These are phyloP conservation scores for Phtheirospermum japonicum DNA, from an alignment of 257 asterid species.

Conservation along the genomic window DNA sequence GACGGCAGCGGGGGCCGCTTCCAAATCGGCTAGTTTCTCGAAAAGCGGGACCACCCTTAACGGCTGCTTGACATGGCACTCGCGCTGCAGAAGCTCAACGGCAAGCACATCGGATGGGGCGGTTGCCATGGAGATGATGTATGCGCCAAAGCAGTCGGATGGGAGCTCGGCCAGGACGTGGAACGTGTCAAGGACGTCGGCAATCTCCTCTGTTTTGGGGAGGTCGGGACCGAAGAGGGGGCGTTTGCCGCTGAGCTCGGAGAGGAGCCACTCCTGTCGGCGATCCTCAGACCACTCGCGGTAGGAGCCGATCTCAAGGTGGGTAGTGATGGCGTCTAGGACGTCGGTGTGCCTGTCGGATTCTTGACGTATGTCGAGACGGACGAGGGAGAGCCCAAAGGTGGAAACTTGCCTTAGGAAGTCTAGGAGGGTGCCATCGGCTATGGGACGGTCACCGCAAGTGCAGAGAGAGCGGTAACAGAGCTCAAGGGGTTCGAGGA, in stretches of 20 bases:
- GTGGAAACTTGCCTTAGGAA: conserved; percentile 65
- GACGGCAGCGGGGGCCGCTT: conserved; percentile 62
- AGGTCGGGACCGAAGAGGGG: conserved; percentile 65
- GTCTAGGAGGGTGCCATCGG: conserved; percentile 68
- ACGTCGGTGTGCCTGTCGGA: conserved; percentile 67
- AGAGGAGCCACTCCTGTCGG: conserved; percentile 58
- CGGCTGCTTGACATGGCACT: conserved; percentile 53
- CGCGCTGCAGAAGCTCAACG: conserved; percentile 67
- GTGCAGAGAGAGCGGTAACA: conserved; percentile 62
- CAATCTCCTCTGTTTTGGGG: conserved; percentile 60
- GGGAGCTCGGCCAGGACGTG: conserved; percentile 61
- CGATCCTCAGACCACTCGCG: conserved; percentile 54
- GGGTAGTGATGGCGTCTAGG: conserved; percentile 51
- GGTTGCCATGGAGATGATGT: conserved; percentile 74
- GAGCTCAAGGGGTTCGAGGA: conserved; percentile 67
- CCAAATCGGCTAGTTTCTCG: conserved; percentile 57
- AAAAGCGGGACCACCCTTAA: conserved; percentile 64
- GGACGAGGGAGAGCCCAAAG: conserved; percentile 56
- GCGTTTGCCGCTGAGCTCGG: conserved; percentile 60
- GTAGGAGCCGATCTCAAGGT: conserved; percentile 55
- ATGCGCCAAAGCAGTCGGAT: conserved; percentile 63
- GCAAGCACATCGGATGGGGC: conserved; percentile 64
- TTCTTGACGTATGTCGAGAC: conserved; percentile 65
- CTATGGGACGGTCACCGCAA: conserved; percentile 58
- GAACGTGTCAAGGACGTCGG: conserved; percentile 57